These are phyloP conservation scores for Parasitella parasitica DNA, from an alignment of 371 early-diverging fungal genomes.

Conservation along the genomic window DNA sequence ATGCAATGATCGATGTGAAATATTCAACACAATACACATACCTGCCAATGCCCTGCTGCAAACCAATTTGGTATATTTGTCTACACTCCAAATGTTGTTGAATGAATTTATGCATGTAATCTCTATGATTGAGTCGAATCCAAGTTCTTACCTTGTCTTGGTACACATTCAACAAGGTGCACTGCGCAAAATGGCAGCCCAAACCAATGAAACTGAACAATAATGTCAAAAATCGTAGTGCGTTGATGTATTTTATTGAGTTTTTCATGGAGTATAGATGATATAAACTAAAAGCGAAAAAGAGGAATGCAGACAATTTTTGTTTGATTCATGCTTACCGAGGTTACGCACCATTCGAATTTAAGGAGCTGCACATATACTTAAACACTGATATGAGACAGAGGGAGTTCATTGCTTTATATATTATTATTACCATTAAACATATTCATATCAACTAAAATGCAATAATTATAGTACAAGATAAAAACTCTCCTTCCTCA, in stretches of 20 bases:
- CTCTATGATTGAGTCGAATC: background rate
- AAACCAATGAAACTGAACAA: constrained; percentile 17
- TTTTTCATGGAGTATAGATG: background rate
- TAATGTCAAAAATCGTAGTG: constrained; percentile 21
- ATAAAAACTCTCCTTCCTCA: too few species aligned
- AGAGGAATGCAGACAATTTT: too few species aligned
- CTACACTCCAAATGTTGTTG: constrained; percentile 2
- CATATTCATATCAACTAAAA: too few species aligned
- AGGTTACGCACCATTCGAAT: too few species aligned
- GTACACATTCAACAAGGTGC: constrained; percentile 26
- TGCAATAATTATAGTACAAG: too few species aligned
- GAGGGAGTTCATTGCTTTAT: too few species aligned
- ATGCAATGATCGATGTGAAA: background rate
- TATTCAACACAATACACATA: background rate
- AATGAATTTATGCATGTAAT: background rate
- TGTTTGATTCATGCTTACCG: too few species aligned
- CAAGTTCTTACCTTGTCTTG: constrained; percentile 21
- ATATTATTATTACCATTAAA: too few species aligned
- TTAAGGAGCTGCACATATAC: too few species aligned
- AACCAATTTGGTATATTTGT: constrained; percentile 35
- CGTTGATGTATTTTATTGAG: constrained; percentile 10
- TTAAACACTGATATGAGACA: too few species aligned
- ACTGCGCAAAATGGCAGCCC: constrained; percentile 31
- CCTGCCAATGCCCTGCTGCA: constrained; percentile 41
- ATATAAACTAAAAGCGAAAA: background rate